These are phyloP conservation scores for Scedosporium aurantiacum DNA, from an alignment of 2,329 filamentous ascomycete species.

Conservation along the genomic window DNA sequence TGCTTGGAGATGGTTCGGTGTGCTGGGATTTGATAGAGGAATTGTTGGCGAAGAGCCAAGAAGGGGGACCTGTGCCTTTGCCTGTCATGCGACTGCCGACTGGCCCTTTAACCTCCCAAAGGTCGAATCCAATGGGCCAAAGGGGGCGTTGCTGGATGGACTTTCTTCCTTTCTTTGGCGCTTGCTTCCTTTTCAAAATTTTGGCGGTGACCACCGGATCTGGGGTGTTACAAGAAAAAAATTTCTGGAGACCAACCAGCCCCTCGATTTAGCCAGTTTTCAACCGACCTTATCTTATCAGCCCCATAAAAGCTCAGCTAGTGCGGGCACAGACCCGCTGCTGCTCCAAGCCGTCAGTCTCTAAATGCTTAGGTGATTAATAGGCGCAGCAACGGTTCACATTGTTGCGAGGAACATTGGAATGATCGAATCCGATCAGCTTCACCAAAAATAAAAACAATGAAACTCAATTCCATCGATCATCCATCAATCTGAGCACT, in stretches of 20 bases:
- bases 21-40: constrained; percentile 13
- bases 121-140: not conserved
- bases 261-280: not conserved
- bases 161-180: not conserved
- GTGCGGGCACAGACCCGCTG: not conserved
- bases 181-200: not conserved
- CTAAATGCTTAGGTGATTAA: not conserved
- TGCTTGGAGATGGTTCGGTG: constrained; percentile 13
- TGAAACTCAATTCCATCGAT: not conserved
- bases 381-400: not conserved
- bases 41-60: constrained; percentile 35
- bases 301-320: not conserved
- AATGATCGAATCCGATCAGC: not conserved
- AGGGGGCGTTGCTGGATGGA: not conserved
- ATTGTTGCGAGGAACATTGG: too few relatives aligned
- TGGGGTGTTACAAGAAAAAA: not conserved
- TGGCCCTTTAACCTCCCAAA: not conserved
- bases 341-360: not conserved
- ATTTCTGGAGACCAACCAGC: not conserved
- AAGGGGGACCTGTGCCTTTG: constrained; percentile 18
- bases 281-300: not conserved
- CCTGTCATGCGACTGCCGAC: not conserved
- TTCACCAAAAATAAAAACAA: not conserved
- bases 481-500: not conserved
- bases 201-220: not conserved